A percentile compares a stretch with the other conserved stretches of the same genome.
Conservation (phyloP, 202 grass and related monocot species). For the Schoenoplectus triqueter region DNA sequence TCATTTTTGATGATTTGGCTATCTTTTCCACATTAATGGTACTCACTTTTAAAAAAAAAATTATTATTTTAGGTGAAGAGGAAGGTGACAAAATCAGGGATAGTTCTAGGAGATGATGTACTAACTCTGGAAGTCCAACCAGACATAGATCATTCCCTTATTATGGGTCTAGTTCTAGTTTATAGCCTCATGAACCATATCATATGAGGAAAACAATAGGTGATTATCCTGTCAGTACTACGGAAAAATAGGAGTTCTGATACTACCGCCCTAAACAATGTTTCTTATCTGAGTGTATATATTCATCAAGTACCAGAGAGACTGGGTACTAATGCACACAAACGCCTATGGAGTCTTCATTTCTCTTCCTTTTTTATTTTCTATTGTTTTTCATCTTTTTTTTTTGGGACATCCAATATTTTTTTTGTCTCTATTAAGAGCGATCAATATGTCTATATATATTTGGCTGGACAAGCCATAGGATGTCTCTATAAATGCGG, state of each 20-base stretch:
- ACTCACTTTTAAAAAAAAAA: neutral
- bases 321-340: neutral
- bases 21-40: neutral
- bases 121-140: slow-evolving; percentile 75
- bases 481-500: neutral
- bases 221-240: slow-evolving; percentile 5
- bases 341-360: slow-evolving; percentile 9
- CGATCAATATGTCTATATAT: neutral
- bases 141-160: slow-evolving; percentile 64
- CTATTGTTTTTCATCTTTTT: neutral
- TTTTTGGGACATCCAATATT: neutral
- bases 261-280: neutral
- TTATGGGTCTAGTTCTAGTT: slow-evolving; percentile 78
- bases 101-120: slow-evolving; percentile 67
- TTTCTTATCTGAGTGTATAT: slow-evolving; percentile 15
- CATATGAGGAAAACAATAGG: slow-evolving; percentile 43
- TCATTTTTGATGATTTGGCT: neutral
- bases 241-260: neutral
- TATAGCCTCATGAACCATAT: slow-evolving; percentile 70
- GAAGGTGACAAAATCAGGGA: slow-evolving; percentile 69
- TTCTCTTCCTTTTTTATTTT: neutral
- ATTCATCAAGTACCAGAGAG: neutral
- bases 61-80: slow-evolving; percentile 63
- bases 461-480: neutral
- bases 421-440: neutral